Evolutionary conservation across 306 rosid species (phyloP), one percentile per base, ranked within the genome.

Genomic region (Vicia villosa): DNA sequence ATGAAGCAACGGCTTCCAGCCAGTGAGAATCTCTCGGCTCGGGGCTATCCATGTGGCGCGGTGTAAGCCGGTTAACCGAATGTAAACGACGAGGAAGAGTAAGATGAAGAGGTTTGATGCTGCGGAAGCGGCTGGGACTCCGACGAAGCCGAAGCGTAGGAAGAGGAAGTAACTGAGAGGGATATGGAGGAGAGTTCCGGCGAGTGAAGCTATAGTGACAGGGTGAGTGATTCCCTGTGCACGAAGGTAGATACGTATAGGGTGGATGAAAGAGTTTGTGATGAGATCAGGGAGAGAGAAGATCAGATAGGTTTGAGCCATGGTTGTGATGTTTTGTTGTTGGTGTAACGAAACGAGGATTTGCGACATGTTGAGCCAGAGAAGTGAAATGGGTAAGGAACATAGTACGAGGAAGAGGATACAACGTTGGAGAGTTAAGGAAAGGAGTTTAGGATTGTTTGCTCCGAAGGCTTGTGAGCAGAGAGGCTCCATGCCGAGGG

Each of bases 401-500:
- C 80, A 85, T 3, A 76, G 49, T 0, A 76, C 21, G 2, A 93
- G 91, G 70, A 93, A 93, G 17, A 93, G 54, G 13, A 93, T 80
- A 1, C 83, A 63, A 15, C 97, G 93, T 12, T 90, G 98, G 19
- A 93, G 97, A 5, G 98, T 90, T 0, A 83, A 4, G 3, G 93
- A 88, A 0, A 92, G 85, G 7, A 87, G 86, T 21, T 88, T 88
- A 0, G 89, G 93, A 2, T 87, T 91, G 2, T 83, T 83, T 0
- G 98, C 98, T 1, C 98, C 97, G 68, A 88, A 93, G 82, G 96
- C 97, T 66, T 93, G 98, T 1, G 97, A 88, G 4, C 98, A 93
- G 1, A 93, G 90, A 0, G 98, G 97, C 40, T 90, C 97, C 98
- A 93, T 90, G 1, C 98, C 98, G 0, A 90, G 66, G 65, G 98